Conservation (phyloP, 2,329 filamentous ascomycete species). For the Aspergillus texensis region DNA sequence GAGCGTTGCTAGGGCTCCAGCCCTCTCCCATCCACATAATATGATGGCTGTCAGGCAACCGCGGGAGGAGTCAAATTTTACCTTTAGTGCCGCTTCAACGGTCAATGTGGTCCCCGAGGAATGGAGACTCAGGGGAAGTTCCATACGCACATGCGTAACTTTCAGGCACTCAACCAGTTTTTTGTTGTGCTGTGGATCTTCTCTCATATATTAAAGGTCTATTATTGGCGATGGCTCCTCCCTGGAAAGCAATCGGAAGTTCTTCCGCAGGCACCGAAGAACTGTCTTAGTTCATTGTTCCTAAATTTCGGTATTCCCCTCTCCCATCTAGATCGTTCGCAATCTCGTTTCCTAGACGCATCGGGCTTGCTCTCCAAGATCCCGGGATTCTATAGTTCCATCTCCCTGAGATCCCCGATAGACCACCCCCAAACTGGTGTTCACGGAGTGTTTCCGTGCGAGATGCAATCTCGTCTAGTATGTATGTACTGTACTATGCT, state of each 20-base stretch:
- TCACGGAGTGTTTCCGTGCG: not conserved
- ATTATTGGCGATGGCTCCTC: not conserved
- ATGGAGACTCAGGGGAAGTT: not conserved
- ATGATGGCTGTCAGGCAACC: not conserved
- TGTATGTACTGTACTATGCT: too few species aligned
- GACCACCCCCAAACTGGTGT: not conserved
- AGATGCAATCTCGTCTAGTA: not conserved
- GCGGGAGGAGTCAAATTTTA: not conserved
- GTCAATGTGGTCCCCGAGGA: not conserved
- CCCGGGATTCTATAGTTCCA: not conserved
- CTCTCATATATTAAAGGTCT: not conserved
- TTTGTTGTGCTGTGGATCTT: not conserved
- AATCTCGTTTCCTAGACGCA: not conserved
- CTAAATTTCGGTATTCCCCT: not conserved
- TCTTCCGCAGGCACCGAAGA: not conserved
- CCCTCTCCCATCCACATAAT: not conserved
- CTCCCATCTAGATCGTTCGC: not conserved
- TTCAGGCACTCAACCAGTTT: not conserved
- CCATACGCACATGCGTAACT: not conserved
- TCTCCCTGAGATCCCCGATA: not conserved
- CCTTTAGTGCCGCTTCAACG: not conserved
- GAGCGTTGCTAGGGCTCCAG: not conserved
- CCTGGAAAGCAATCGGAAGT: not conserved
- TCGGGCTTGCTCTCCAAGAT: not conserved
- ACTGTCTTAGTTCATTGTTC: not conserved